phyloP scores from a whole-genome alignment of 306 rosid species.

The Begonia peltatifolia region DNA sequence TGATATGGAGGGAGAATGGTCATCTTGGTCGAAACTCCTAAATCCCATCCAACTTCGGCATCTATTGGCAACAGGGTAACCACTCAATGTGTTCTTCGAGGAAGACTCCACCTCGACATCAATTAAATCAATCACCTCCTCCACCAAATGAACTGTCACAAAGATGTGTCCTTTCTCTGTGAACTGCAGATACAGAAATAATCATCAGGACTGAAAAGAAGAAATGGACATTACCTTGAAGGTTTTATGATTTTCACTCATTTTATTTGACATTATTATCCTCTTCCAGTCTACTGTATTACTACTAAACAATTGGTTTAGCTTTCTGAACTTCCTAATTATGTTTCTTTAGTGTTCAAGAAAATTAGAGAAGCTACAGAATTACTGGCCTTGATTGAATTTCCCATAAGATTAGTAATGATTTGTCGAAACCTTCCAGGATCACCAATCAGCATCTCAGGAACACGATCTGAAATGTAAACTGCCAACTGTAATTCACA shows the following conservation, averaged over 20 bases:
- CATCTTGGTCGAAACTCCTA: conserved; percentile 39
- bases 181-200: conserved; percentile 50
- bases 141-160: conserved; percentile 75
- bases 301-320: neutral
- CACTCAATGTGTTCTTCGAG: conserved; percentile 64
- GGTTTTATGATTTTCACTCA: neutral
- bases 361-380: neutral
- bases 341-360: neutral
- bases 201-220: neutral
- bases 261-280: too few relatives aligned
- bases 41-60: conserved; percentile 67
- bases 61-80: conserved; percentile 57
- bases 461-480: conserved; percentile 70
- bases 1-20: conserved; percentile 33
- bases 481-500: conserved; percentile 54
- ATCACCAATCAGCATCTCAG: conserved; percentile 68
- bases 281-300: too few relatives aligned
- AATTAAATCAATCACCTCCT: conserved; percentile 56
- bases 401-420: conserved; percentile 77
- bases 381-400: conserved; percentile 63
- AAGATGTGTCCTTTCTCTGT: conserved; percentile 94
- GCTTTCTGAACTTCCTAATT: neutral
- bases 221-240: neutral
- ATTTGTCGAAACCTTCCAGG: conserved; percentile 86
- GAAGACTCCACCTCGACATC: conserved; percentile 59